phyloP scores from a whole-genome alignment of 2,329 filamentous ascomycete species.

The Cercospora canescens region DNA sequence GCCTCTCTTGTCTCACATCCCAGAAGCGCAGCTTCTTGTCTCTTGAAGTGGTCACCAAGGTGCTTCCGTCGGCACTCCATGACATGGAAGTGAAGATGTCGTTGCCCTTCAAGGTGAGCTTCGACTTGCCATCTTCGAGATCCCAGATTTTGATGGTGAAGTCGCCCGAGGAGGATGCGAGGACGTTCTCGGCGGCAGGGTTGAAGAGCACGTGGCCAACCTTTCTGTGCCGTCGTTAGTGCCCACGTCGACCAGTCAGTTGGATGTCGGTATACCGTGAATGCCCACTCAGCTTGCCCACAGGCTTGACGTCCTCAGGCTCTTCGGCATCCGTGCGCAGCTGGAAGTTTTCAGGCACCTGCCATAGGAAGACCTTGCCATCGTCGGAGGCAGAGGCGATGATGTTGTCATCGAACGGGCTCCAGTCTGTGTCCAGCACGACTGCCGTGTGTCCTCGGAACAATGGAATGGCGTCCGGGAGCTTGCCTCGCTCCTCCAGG shows the following conservation, averaged over 20 bases:
- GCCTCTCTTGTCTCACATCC: slow-evolving; percentile 92
- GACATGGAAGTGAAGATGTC: slow-evolving; percentile 95
- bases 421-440: slow-evolving; percentile 98
- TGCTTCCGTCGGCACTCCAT: slow-evolving; percentile 86
- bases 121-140: slow-evolving; percentile 72
- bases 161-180: slow-evolving; percentile 93
- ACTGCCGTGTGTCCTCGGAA: slow-evolving; percentile 95
- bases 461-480: slow-evolving; percentile 89
- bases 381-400: slow-evolving; percentile 95
- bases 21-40: slow-evolving; percentile 98
- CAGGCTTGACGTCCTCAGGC: slow-evolving; percentile 75
- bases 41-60: slow-evolving; percentile 88
- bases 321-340: slow-evolving; percentile 83
- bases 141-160: slow-evolving; percentile 97
- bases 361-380: slow-evolving; percentile 94
- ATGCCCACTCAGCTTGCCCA: slow-evolving; percentile 82
- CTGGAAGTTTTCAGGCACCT: slow-evolving; percentile 85
- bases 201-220: slow-evolving; percentile 98
- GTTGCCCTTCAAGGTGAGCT: slow-evolving; percentile 76
- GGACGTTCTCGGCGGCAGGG: slow-evolving; percentile 89
- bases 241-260: neutral
- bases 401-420: slow-evolving; percentile 91
- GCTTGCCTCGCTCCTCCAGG: slow-evolving; percentile 80
- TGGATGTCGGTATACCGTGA: slow-evolving; percentile 61
- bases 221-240: slow-evolving; percentile 63